Percentiles rank a stretch among this genome's conserved stretches.
Conservation (phyloP, 2,329 filamentous ascomycete species). For the Clarireedia monteithiana region DNA sequence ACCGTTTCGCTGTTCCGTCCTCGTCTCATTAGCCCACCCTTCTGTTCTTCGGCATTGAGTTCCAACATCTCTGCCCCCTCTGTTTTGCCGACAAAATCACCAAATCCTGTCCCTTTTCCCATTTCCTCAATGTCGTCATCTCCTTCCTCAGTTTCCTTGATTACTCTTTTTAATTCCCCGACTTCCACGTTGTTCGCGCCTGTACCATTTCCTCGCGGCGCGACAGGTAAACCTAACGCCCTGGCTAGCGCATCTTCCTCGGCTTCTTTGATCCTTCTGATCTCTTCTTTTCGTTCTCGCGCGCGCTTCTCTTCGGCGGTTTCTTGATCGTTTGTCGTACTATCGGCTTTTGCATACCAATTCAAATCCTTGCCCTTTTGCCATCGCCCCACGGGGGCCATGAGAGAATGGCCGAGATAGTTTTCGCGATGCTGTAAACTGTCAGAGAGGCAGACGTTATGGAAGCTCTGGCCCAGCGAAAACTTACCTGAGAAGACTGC, state of each 20-base stretch:
- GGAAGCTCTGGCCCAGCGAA: not conserved
- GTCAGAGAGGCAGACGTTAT: not conserved
- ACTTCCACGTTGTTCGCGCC: conserved; percentile 64
- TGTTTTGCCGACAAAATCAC: conserved; percentile 26
- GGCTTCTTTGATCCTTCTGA: conserved; percentile 76
- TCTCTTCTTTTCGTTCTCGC: conserved; percentile 65
- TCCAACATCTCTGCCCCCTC: conserved; percentile 12
- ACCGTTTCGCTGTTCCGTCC: conserved; percentile 11
- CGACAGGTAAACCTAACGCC: conserved; percentile 72
- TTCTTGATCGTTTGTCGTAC: conserved; percentile 44
- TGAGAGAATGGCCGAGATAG: conserved; percentile 66
- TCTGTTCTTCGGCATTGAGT: conserved; percentile 10
- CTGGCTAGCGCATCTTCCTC: conserved; percentile 86
- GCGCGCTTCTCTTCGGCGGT: conserved; percentile 51
- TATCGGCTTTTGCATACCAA: conserved; percentile 55
- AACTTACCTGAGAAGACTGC: conserved; percentile 54
- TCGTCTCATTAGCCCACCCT: conserved; percentile 17
- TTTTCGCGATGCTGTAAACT: conserved; percentile 66
- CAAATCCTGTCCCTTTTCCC: conserved; percentile 25
- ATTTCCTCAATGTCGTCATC: conserved; percentile 30
- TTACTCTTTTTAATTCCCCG: conserved; percentile 46
- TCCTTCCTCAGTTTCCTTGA: conserved; percentile 38
- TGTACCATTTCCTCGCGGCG: conserved; percentile 43
- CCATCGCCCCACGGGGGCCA: conserved; percentile 70
- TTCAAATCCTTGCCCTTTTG: conserved; percentile 55